Conservation (phyloP, 306 rosid species). For the Trifolium subterraneum region DNA sequence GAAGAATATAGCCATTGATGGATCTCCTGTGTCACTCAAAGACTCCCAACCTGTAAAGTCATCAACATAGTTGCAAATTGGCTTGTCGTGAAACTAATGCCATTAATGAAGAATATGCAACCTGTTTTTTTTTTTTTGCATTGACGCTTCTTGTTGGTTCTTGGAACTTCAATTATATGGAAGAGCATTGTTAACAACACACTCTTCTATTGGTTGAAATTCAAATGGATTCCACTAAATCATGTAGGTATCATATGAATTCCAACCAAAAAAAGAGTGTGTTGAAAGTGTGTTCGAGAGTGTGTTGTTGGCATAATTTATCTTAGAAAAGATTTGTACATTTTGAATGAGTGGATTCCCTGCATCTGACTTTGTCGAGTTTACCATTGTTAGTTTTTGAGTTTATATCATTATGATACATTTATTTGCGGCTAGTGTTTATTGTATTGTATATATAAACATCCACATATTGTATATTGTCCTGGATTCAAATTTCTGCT, state of each 20-base stretch:
- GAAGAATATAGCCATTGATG: conserved; percentile 53
- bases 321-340: not conserved
- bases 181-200: not conserved
- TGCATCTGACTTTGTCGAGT: not conserved
- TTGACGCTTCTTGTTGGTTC: conserved; percentile 6
- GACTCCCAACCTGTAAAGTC: conserved; percentile 42
- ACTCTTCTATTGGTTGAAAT: conserved; percentile 8
- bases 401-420: conserved; percentile 28
- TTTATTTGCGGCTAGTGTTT: conserved; percentile 14
- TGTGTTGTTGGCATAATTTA: not conserved
- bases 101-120: conserved; percentile 10
- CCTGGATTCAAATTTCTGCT: conserved; percentile 1
- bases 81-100: not conserved
- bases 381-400: conserved; percentile 8
- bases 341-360: conserved; percentile 10
- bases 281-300: not conserved
- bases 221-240: not conserved
- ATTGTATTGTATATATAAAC: conserved; percentile 10
- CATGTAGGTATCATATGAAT: not conserved
- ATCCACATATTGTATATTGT: not conserved
- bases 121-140: not conserved
- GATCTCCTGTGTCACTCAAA: conserved; percentile 50
- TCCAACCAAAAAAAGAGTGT: conserved; percentile 4
- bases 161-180: not conserved
- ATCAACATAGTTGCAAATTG: conserved; percentile 28